Evolutionary conservation across 192 early-diverging fungal species (phyloP).

Genomic region (Haplosporangium gracile): DNA sequence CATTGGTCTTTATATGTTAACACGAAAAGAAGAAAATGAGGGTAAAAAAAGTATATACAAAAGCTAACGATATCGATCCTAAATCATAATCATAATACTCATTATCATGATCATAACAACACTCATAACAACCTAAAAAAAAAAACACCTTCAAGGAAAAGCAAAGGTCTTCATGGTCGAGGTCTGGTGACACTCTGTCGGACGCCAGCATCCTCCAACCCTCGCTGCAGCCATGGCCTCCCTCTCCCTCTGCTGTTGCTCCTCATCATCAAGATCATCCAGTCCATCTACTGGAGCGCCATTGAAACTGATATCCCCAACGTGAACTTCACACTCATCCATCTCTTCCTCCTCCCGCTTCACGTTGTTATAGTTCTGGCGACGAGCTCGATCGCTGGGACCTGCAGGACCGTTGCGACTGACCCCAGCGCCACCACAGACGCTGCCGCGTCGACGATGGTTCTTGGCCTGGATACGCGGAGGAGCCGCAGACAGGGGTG

Average conservation of each 20-base stretch:
- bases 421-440: neutral
- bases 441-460: neutral
- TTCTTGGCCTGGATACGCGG: conserved; percentile 3
- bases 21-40: too few species aligned
- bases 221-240: neutral
- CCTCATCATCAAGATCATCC: neutral
- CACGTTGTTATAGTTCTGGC: neutral
- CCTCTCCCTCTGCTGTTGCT: neutral
- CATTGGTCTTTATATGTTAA: too few species aligned
- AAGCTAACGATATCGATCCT: neutral
- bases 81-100: neutral
- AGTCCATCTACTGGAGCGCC: neutral
- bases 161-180: conserved; percentile 6
- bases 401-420: neutral
- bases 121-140: neutral
- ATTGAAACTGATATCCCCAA: neutral
- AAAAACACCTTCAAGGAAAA: neutral
- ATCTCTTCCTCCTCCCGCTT: neutral
- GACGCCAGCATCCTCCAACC: conserved; percentile 12
- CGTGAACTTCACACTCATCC: conserved; percentile 8
- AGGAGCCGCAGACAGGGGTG: neutral
- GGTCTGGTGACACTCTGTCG: conserved; percentile 9
- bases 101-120: neutral
- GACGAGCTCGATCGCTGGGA: neutral
- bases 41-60: neutral